Evolutionary conservation across 2,329 filamentous ascomycete species (phyloP).

Genomic region (Alternaria dauci): DNA sequence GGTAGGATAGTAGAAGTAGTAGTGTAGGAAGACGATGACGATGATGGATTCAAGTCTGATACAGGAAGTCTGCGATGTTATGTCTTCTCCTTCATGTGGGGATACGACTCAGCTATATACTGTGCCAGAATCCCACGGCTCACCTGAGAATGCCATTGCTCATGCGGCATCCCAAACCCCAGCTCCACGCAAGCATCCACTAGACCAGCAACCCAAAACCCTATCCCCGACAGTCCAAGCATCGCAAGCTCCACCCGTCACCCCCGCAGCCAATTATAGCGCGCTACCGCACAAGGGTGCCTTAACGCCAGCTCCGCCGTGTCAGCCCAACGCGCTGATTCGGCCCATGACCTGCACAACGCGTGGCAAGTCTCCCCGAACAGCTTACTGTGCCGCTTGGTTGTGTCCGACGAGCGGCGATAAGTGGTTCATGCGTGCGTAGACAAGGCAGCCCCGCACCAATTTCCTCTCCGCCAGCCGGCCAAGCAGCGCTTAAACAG

Average conservation of each 20-base stretch:
- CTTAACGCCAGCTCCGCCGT: conserved; percentile 21
- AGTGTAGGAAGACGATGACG: neutral
- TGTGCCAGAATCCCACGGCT: conserved; percentile 5
- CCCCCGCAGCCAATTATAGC: conserved; percentile 8
- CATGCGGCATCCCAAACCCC: conserved; percentile 19
- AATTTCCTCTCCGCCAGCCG: conserved; percentile 29
- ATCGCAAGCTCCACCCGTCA: conserved; percentile 12
- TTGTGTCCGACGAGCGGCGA: conserved; percentile 24
- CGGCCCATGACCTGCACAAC: conserved; percentile 22
- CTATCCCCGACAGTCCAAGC: conserved; percentile 31
- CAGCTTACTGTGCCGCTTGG: conserved; percentile 25
- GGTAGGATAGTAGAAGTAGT: neutral
- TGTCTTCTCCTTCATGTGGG: conserved; percentile 3
- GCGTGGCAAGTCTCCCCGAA: conserved; percentile 32
- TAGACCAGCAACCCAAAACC: conserved; percentile 28
- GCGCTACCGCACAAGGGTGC: conserved; percentile 11
- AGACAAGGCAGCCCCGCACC: conserved; percentile 22
- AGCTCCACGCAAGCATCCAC: conserved; percentile 29
- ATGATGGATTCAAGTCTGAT: neutral
- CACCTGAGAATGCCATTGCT: conserved; percentile 10
- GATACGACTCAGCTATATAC: conserved; percentile 17
- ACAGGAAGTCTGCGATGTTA: conserved; percentile 5
- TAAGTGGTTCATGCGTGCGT: conserved; percentile 28
- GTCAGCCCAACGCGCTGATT: conserved; percentile 29
- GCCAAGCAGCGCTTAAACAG: conserved; percentile 27